Evolutionary conservation across 2,329 filamentous ascomycete species (phyloP).

Genomic region (Botryotinia globosa): DNA sequence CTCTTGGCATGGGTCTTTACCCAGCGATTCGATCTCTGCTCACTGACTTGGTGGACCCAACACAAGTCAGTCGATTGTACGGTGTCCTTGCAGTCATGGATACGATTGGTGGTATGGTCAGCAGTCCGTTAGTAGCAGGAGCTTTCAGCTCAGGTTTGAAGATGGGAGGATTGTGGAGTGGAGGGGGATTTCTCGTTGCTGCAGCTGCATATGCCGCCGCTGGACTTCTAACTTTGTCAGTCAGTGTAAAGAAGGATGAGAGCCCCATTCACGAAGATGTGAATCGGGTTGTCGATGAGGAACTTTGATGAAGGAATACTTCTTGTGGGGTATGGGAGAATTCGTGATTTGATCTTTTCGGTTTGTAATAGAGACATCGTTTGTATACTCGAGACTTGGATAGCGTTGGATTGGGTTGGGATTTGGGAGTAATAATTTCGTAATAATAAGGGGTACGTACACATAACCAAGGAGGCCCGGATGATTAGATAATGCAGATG

Average conservation of each 20-base stretch:
- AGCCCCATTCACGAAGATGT: neutral
- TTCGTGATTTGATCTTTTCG: neutral
- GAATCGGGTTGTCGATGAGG: neutral
- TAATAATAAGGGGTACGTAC: neutral
- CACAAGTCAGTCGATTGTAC: conserved; percentile 54
- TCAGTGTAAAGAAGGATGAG: conserved; percentile 15
- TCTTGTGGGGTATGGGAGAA: neutral
- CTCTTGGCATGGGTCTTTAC: conserved; percentile 46
- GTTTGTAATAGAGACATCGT: neutral
- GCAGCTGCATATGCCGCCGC: neutral
- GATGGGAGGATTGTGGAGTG: conserved; percentile 48
- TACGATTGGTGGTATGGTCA: conserved; percentile 47
- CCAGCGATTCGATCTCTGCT: conserved; percentile 49
- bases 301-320: neutral
- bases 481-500: neutral
- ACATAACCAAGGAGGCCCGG: neutral
- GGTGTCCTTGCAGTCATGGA: conserved; percentile 52
- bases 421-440: neutral
- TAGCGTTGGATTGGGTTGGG: neutral
- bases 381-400: neutral
- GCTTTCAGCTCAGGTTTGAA: conserved; percentile 47
- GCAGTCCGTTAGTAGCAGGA: conserved; percentile 47
- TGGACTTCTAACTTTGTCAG: conserved; percentile 1
- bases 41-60: conserved; percentile 52
- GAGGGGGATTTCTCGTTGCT: conserved; percentile 46